These are phyloP conservation scores for Gracilariopsis chorda DNA, from an alignment of 23 red algal genomes.

Conservation along the genomic window DNA sequence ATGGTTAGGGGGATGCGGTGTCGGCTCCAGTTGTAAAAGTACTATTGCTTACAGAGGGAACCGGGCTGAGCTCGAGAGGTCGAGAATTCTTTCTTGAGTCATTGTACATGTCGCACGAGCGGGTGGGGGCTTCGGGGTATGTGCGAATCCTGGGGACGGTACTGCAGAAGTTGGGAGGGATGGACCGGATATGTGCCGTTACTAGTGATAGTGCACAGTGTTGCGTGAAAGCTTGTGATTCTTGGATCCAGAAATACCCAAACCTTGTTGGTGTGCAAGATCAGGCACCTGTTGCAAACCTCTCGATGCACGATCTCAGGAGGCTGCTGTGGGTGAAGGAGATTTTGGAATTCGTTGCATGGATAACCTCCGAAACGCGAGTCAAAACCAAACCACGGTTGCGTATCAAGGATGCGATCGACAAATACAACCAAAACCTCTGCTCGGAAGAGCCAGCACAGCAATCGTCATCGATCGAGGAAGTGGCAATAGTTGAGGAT, in stretches of 20 bases:
- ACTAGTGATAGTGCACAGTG: conserved; percentile 16
- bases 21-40: conserved; percentile 6
- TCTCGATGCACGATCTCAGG: conserved; percentile 8
- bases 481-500: not conserved
- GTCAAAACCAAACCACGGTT: not conserved
- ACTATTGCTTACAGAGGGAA: conserved; percentile 13
- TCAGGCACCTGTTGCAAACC: not conserved
- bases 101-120: not conserved
- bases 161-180: not conserved
- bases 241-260: not conserved
- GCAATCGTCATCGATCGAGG: not conserved
- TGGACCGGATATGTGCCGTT: conserved; percentile 14
- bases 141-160: conserved; percentile 12
- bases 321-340: not conserved
- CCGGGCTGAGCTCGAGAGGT: not conserved
- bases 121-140: not conserved
- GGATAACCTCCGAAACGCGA: not conserved
- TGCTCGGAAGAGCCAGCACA: too few relatives aligned
- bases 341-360: not conserved
- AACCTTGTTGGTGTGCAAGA: not conserved
- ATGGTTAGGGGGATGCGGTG: not conserved
- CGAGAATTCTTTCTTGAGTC: conserved; percentile 20
- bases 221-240: not conserved
- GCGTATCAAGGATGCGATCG: not conserved
- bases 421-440: not conserved